Base-by-base conservation (phyloP, 768 basidiomycete species). In the Rhodotorula taiwanensis region DNA sequence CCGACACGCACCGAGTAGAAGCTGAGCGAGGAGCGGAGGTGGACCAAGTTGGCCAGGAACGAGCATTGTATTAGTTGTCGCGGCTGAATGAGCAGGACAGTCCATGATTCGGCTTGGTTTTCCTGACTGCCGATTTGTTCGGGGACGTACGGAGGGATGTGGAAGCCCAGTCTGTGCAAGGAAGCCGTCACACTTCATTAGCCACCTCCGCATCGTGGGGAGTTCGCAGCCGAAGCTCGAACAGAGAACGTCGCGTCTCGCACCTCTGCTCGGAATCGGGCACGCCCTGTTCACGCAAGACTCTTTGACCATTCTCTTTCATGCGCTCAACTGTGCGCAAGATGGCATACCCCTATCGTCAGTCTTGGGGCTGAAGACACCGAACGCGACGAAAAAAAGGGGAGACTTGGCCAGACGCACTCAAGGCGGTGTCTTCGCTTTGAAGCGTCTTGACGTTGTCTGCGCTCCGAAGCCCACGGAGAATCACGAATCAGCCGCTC, bases 121-220 rank as follows among this genome's bases (percentile, higher is more conserved):
- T 39, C 36, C 10, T 39, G 36, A 39, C 36, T 16, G n/a, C n/a
- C n/a, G n/a, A n/a, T n/a, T n/a, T n/a, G n/a, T 39, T 10, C 9
- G 23, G 14, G 21, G 23, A 27, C 33, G 4, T 14, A 69, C 59
- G 68, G 68, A 2, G 68, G 68, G 34, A 69, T 69, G 33, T 69
- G 68, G 42, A 69, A 69, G 25, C 68, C 68, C 4, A 69, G 49
- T 28, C 68, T 69, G 57, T n/a, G 48, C n/a, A n/a, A n/a, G n/a
- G n/a, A n/a, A n/a, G n/a, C n/a, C n/a, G n/a, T n/a, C n/a, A n/a
- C n/a, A n/a, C n/a, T n/a, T n/a, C n/a, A n/a, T n/a, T n/a, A n/a
- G n/a, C n/a, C n/a, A n/a, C n/a, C n/a, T n/a, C n/a, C n/a, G n/a
- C n/a, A n/a, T n/a, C n/a, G n/a, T n/a, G n/a, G n/a, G n/a, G n/a